Evolutionary conservation across 106 monocot species (phyloP), one percentile per base, ranked within the genome.

Genomic region (Allium sativum): DNA sequence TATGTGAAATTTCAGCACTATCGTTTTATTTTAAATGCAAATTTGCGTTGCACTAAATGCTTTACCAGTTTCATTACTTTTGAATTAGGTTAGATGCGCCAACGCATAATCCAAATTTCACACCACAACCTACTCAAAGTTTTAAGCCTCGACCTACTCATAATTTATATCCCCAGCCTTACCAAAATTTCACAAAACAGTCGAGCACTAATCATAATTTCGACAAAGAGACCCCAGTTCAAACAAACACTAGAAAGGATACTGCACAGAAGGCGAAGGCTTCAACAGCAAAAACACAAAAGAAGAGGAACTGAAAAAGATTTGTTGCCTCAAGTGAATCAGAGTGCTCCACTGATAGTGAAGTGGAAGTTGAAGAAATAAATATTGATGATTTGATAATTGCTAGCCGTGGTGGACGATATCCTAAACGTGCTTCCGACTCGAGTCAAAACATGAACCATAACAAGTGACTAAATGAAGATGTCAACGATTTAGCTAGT

Each of bases 1-100:
- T 65, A 67, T 44, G 72, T 69, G 63, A 77, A 74, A 68, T 89
- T 80, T 18, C 75, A 88, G 47, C 82, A 88, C 65, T 82, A 69
- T 47, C 77, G 60, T 15, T 50, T 4, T 22, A 71, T 88, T 12
- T 65, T 88, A 62, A 72, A 79, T 53, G 77, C 59, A 69, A 7
- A 22, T 9, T 43, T 72, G 55, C 57, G 56, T 12, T 72, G 72
- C 45, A n/a, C 59, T 14, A 59, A 21, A 69, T 69, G 69, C 41
- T 59, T 59, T 14, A 40, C 48, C 18, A 31, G 11, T 46, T 69
- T 40, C 18, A 56, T 17, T 41, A 59, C 72, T 19, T 41, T 17
- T 64, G 72, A 72, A 48, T 72, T 18, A 56, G 45, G 21, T n/a
- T 10, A 31, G 46, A 57, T 13, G 56, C 17, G 3, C 2, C 44